Evolutionary conservation across 1,139 yeast species (phyloP), one percentile per base, ranked within the genome.

Genomic region (Blastobotrys capitulatus): DNA sequence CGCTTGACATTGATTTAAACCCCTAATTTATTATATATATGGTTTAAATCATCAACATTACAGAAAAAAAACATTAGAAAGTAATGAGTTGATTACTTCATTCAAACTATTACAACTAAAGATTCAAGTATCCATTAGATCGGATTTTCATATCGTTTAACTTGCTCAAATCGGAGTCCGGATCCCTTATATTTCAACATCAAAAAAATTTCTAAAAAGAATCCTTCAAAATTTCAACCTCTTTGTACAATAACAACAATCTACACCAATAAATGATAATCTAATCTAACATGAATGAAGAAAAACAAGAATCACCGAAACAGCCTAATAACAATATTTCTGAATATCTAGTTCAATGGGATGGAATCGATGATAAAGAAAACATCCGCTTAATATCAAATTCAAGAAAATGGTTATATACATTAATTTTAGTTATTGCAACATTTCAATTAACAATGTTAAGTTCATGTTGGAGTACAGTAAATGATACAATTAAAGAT

Each of bases 401-500:
- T 6, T 16, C 36, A 7, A 34, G 47, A 10, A 43, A 38, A 38
- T 49, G 52, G 52, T 1, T 40, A 9, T 46, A 46, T 29, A 44
- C 47, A 2, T 18, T 43, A 12, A 29, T 49, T 16, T 27, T 49
- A 19, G 36, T 40, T 5, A 18, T 29, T 26, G 46, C 50, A 8
- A 39, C 48, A 10, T 46, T 49, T 29, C 42, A 46, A 26, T 38
- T 49, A 29, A 44, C 51, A 19, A 44, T 44, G 43, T 73, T 67
- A 67, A 83, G 72, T 57, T 82, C 74, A 52, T 76, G 70, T 69
- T 86, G 70, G 87, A 78, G 69, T 57, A 74, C 71, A 75, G 85
- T 64, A 56, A 77, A 65, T 56, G 79, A 51, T 55, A 66, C 77
- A 16, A 72, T 83, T 34, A 70, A 69, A 56, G 69, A 68, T 6